Conservation (phyloP, 192 early-diverging fungal genomes). For the Coemansia sp. region DNA sequence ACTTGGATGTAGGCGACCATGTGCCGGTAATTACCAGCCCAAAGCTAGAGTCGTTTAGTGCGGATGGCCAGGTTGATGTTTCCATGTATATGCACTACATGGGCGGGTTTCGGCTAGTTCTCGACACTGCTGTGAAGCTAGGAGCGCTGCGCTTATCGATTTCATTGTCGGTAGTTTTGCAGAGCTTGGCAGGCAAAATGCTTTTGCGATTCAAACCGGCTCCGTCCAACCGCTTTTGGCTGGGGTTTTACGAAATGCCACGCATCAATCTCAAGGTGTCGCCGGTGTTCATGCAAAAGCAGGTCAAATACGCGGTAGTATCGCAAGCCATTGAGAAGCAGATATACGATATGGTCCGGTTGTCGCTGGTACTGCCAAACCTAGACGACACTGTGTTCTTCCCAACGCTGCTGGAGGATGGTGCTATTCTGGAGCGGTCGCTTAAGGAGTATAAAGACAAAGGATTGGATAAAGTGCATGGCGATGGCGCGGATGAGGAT, state of each 20-base stretch:
- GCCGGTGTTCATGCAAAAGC: slow-evolving; percentile 80
- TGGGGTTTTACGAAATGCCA: slow-evolving; percentile 80
- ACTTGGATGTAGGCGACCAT: slow-evolving; percentile 73
- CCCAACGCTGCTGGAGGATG: slow-evolving; percentile 52
- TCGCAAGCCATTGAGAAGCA: slow-evolving; percentile 82
- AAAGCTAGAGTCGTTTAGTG: slow-evolving; percentile 66
- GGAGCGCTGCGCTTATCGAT: slow-evolving; percentile 72
- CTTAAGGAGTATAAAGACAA: slow-evolving; percentile 39
- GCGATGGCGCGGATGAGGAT: slow-evolving; percentile 1
- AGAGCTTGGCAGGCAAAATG: slow-evolving; percentile 69
- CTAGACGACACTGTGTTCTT: slow-evolving; percentile 87
- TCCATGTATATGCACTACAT: slow-evolving; percentile 77
- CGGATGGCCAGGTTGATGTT: slow-evolving; percentile 67
- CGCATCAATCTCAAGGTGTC: slow-evolving; percentile 69
- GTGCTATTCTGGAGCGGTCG: slow-evolving; percentile 59
- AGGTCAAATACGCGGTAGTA: slow-evolving; percentile 74
- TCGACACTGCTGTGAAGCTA: slow-evolving; percentile 64
- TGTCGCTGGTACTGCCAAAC: slow-evolving; percentile 79
- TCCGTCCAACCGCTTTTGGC: slow-evolving; percentile 81
- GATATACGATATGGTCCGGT: slow-evolving; percentile 75
- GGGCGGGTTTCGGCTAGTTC: slow-evolving; percentile 72
- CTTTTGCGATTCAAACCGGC: slow-evolving; percentile 75
- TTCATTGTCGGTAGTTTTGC: slow-evolving; percentile 71
- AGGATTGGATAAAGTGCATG: slow-evolving; percentile 12
- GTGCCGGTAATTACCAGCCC: slow-evolving; percentile 77